A percentile compares a stretch with the other conserved stretches of the same genome.
These are phyloP conservation scores for Calonectria montana DNA, from an alignment of 2,329 filamentous ascomycete species.

Conservation along the genomic window DNA sequence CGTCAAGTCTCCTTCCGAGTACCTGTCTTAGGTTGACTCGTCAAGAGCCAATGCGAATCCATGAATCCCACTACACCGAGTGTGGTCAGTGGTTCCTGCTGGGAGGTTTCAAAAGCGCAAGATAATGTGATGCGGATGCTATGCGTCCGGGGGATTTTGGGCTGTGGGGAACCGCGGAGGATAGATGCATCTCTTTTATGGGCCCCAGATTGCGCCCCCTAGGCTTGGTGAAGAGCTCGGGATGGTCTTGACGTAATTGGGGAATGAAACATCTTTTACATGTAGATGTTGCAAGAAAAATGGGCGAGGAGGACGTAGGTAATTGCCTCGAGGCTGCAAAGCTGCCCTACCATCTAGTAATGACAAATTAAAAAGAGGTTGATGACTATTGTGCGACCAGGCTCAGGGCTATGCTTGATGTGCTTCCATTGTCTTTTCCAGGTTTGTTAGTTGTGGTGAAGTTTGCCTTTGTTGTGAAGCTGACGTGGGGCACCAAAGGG, in stretches of 20 bases:
- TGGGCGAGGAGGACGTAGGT: constrained; percentile 13
- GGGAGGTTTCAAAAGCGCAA: constrained; percentile 12
- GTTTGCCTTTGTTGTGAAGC: neutral
- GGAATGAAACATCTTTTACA: constrained; percentile 34
- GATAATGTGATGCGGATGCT: constrained; percentile 8
- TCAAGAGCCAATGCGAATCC: neutral
- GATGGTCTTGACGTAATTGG: constrained; percentile 40
- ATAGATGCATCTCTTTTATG: constrained; percentile 36
- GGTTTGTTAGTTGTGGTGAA: neutral
- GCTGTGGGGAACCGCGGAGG: constrained; percentile 13
- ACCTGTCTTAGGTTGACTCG: constrained; percentile 30
- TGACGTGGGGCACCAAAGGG: neutral
- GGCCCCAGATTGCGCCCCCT: constrained; percentile 40
- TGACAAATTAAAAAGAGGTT: constrained; percentile 37
- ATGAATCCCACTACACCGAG: neutral
- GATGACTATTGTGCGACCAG: neutral
- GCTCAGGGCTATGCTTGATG: too few species aligned
- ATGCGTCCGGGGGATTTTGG: constrained; percentile 1
- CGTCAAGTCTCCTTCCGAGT: constrained; percentile 46
- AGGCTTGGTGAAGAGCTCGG: constrained; percentile 23
- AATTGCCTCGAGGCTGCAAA: constrained; percentile 12
- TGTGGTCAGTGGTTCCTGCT: constrained; percentile 2
- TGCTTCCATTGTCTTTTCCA: neutral
- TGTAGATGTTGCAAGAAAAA: constrained; percentile 31
- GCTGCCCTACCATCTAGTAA: constrained; percentile 20